Evolutionary conservation across 495 filamentous ascomycete genomes (phyloP).

Genomic region (Aspergillus cavernicola): DNA sequence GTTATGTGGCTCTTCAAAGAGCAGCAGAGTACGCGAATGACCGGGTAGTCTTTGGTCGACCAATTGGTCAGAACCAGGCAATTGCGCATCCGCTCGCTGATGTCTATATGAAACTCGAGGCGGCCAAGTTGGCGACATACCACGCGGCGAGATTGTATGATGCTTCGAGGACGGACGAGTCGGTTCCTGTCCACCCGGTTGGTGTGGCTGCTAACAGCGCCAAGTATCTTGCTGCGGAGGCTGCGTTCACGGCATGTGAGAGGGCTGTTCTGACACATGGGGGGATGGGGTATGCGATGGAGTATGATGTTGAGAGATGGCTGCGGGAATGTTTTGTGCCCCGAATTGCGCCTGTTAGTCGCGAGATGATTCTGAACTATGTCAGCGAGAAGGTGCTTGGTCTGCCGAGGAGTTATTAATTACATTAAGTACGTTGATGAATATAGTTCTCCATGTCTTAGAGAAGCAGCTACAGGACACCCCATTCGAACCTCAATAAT

Average conservation of each 20-base stretch:
- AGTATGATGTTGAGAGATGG: slow-evolving; percentile 78
- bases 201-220: slow-evolving; percentile 73
- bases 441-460: too few species aligned
- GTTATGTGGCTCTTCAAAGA: slow-evolving; percentile 65
- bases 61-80: slow-evolving; percentile 72
- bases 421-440: neutral
- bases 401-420: slow-evolving; percentile 50
- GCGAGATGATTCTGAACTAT: slow-evolving; percentile 79
- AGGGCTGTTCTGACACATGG: slow-evolving; percentile 63
- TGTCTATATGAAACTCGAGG: slow-evolving; percentile 75
- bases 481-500: too few species aligned
- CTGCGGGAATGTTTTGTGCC: slow-evolving; percentile 72
- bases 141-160: slow-evolving; percentile 75
- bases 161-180: slow-evolving; percentile 45
- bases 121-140: slow-evolving; percentile 73
- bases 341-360: slow-evolving; percentile 68
- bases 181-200: slow-evolving; percentile 57
- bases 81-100: slow-evolving; percentile 72
- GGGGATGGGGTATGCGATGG: slow-evolving; percentile 74
- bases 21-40: slow-evolving; percentile 66
- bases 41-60: slow-evolving; percentile 63
- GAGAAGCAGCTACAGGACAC: too few species aligned
- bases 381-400: slow-evolving; percentile 68
- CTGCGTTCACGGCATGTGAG: slow-evolving; percentile 72
- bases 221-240: slow-evolving; percentile 77